Evolutionary conservation across 306 rosid species (phyloP).

Genomic region (Begonia fuchsioides): DNA sequence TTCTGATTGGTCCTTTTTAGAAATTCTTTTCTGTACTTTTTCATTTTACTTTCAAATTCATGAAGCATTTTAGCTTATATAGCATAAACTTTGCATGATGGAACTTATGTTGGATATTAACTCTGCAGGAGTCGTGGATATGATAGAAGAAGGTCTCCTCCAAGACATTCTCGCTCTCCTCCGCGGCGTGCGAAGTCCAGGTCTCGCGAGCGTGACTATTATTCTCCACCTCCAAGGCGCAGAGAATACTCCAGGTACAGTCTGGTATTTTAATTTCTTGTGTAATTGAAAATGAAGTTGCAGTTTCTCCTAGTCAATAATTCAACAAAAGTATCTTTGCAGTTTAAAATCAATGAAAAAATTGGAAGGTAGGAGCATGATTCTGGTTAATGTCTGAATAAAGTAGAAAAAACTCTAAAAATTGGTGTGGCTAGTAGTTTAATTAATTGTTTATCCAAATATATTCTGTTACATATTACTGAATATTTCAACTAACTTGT

Average conservation of each 20-base stretch:
- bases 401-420: too few species aligned
- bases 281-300: neutral
- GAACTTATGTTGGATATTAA: neutral
- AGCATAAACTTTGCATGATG: neutral
- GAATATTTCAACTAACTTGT: too few species aligned
- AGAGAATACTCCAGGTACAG: constrained; percentile 69
- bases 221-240: constrained; percentile 55
- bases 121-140: constrained; percentile 27
- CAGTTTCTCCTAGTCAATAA: too few species aligned
- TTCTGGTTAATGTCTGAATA: too few species aligned
- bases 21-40: too few species aligned
- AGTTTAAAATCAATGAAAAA: too few species aligned
- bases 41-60: too few species aligned
- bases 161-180: constrained; percentile 12
- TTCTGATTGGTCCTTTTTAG: neutral
- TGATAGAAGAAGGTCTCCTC: constrained; percentile 80
- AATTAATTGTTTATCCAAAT: too few species aligned
- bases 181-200: constrained; percentile 53
- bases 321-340: too few species aligned
- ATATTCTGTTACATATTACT: neutral
- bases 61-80: too few species aligned
- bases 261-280: neutral
- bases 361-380: too few species aligned
- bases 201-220: constrained; percentile 50
- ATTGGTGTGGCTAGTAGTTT: too few species aligned